A percentile compares a stretch with the other conserved stretches of the same genome.
Evolutionary conservation across 2,329 filamentous ascomycete species (phyloP).

Genomic region (Fusarium falciforme): DNA sequence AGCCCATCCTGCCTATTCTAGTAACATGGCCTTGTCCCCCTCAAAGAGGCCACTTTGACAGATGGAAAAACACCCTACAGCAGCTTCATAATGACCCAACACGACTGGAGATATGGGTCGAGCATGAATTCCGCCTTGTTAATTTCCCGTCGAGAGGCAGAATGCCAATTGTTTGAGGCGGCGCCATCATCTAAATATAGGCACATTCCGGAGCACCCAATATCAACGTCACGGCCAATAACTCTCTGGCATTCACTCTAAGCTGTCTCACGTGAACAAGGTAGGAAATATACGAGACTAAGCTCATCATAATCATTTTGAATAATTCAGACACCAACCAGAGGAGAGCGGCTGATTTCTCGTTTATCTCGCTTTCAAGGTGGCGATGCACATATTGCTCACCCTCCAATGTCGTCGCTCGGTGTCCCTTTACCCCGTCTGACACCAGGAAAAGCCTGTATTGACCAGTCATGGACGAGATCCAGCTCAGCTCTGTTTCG

Average conservation of each 20-base stretch:
- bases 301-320: neutral
- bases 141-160: neutral
- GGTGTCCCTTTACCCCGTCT: conserved; percentile 41
- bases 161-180: neutral
- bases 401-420: conserved; percentile 9
- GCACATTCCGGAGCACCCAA: neutral
- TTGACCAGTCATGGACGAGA: conserved; percentile 1
- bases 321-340: neutral
- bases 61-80: neutral
- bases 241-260: neutral
- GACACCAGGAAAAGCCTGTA: conserved; percentile 20
- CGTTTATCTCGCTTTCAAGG: conserved; percentile 7
- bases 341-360: neutral
- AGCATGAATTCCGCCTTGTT: neutral
- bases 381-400: neutral
- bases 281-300: neutral
- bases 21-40: neutral
- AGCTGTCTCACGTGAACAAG: neutral
- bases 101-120: neutral
- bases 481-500: conserved; percentile 4
- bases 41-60: neutral
- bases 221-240: neutral
- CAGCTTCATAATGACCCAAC: neutral
- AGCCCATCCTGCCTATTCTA: neutral
- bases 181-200: neutral